These are phyloP conservation scores for Lasiodiplodia sp. DNA, from an alignment of 2,329 filamentous ascomycete genomes.

Conservation along the genomic window DNA sequence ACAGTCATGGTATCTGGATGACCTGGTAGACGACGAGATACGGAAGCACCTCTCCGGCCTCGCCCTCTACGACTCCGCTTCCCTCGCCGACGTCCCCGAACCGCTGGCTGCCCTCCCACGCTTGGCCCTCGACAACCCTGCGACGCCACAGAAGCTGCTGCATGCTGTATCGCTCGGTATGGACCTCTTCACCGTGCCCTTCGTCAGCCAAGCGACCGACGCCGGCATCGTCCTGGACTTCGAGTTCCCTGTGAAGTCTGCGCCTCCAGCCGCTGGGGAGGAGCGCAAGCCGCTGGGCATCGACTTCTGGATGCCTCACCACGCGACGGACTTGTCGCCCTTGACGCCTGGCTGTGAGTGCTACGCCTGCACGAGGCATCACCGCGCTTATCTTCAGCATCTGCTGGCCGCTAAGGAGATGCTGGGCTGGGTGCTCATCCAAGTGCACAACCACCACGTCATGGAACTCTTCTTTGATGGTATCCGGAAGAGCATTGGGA, in stretches of 20 bases:
- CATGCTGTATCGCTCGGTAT: conserved; percentile 77
- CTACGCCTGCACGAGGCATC: conserved; percentile 83
- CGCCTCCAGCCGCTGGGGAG: conserved; percentile 12
- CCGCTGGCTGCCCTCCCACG: conserved; percentile 71
- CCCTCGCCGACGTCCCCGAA: conserved; percentile 71
- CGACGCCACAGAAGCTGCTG: conserved; percentile 78
- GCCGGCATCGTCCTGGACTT: conserved; percentile 86
- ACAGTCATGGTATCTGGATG: conserved; percentile 81
- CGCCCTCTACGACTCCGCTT: conserved; percentile 77
- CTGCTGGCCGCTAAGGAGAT: conserved; percentile 91
- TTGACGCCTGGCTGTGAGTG: conserved; percentile 73
- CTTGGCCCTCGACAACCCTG: conserved; percentile 74
- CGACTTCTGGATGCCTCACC: conserved; percentile 73
- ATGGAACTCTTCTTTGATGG: conserved; percentile 75
- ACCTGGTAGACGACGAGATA: conserved; percentile 66
- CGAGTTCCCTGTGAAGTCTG: conserved; percentile 64
- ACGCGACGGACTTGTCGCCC: conserved; percentile 69
- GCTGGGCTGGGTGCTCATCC: conserved; percentile 92
- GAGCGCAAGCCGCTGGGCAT: conserved; percentile 64
- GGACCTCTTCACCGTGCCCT: conserved; percentile 80
- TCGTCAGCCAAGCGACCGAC: conserved; percentile 77
- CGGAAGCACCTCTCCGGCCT: conserved; percentile 65
- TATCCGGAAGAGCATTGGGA: conserved; percentile 70
- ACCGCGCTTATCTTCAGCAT: conserved; percentile 87
- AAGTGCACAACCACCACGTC: conserved; percentile 86